These are phyloP conservation scores for Leccinum variicolor DNA, from an alignment of 768 basidiomycete species.

Conservation along the genomic window DNA sequence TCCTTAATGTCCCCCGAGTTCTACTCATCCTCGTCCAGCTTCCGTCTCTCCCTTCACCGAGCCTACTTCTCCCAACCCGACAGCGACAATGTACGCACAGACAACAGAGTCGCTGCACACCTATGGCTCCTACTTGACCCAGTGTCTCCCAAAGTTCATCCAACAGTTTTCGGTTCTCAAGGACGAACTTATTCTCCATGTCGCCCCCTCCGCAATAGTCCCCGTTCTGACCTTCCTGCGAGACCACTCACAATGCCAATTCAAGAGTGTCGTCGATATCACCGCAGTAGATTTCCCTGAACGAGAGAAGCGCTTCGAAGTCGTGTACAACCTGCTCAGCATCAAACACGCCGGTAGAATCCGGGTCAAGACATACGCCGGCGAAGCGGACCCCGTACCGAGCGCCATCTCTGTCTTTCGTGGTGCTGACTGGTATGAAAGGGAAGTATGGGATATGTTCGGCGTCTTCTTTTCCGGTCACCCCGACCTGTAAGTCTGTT, in stretches of 20 bases:
- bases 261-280: slow-evolving; percentile 90
- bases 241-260: slow-evolving; percentile 94
- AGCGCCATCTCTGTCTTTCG: slow-evolving; percentile 75
- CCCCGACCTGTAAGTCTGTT: slow-evolving; percentile 80
- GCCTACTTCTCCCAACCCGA: slow-evolving; percentile 84
- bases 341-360: slow-evolving; percentile 76
- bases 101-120: slow-evolving; percentile 79
- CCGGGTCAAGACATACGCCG: slow-evolving; percentile 95
- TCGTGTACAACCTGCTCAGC: slow-evolving; percentile 93
- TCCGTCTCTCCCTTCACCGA: slow-evolving; percentile 83
- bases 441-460: slow-evolving; percentile 97
- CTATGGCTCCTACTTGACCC: slow-evolving; percentile 90
- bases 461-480: slow-evolving; percentile 96
- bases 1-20: not conserved
- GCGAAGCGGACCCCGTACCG: slow-evolving; percentile 89
- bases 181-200: slow-evolving; percentile 91
- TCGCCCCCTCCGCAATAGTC: slow-evolving; percentile 74
- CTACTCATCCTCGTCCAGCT: slow-evolving; percentile 36
- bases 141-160: slow-evolving; percentile 94
- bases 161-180: slow-evolving; percentile 97
- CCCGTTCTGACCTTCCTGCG: slow-evolving; percentile 90
- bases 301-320: slow-evolving; percentile 89
- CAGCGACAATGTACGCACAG: slow-evolving; percentile 65
- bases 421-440: slow-evolving; percentile 98
- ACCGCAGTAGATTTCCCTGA: slow-evolving; percentile 96